Conservation (phyloP, 805 yeast species). For the Dipodascus albidus region DNA sequence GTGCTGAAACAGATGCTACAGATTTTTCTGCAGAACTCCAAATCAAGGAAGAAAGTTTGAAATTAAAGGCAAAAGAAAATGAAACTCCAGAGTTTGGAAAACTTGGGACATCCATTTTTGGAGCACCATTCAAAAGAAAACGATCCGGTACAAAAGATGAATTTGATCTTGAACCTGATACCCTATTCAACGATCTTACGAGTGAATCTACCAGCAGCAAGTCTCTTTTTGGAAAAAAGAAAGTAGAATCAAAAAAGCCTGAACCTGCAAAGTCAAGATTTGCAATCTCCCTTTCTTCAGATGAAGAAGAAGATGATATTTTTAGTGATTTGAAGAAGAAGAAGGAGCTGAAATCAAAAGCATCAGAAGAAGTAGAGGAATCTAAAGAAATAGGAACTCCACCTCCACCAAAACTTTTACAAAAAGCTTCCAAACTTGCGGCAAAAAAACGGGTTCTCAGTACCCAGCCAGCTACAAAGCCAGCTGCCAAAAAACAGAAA, state of each 20-base stretch:
- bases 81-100: constrained; percentile 25
- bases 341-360: neutral
- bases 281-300: constrained; percentile 3
- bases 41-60: neutral
- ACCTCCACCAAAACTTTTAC: constrained; percentile 2
- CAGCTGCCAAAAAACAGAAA: constrained; percentile 1
- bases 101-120: constrained; percentile 20
- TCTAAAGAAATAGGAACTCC: neutral
- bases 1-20: neutral
- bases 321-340: constrained; percentile 5
- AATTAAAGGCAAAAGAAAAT: constrained; percentile 9
- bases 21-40: neutral
- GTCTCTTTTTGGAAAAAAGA: constrained; percentile 1
- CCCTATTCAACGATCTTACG: constrained; percentile 6
- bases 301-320: constrained; percentile 4
- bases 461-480: constrained; percentile 5
- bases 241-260: neutral
- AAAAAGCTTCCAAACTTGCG: neutral
- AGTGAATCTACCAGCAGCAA: constrained; percentile 1
- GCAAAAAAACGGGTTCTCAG: constrained; percentile 3
- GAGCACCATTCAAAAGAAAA: constrained; percentile 17
- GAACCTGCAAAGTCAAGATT: constrained; percentile 5
- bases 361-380: constrained; percentile 2
- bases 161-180: constrained; percentile 12
- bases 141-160: constrained; percentile 9